A percentile compares a stretch with the other conserved stretches of the same genome.
Evolutionary conservation across 2,329 filamentous ascomycete species (phyloP).

Genomic region (Trichoderma sp.): DNA sequence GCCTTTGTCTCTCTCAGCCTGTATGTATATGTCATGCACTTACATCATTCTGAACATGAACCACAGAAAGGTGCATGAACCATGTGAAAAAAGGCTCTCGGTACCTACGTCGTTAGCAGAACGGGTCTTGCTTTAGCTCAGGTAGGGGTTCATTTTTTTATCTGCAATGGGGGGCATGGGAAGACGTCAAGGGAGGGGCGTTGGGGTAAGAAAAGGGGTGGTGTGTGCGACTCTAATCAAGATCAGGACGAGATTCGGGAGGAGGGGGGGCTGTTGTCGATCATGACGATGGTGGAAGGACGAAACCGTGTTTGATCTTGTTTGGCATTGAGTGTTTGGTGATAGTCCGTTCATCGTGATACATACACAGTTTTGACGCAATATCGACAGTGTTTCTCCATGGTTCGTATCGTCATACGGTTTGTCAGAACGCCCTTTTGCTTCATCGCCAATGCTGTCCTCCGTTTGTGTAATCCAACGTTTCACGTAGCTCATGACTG

Average conservation of each 20-base stretch:
- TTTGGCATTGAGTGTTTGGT: constrained; percentile 12
- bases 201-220: constrained; percentile 2
- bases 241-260: not conserved
- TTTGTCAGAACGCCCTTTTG: constrained; percentile 4
- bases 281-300: constrained; percentile 1
- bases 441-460: not conserved
- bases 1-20: not conserved
- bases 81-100: not conserved
- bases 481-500: not conserved
- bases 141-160: constrained; percentile 1
- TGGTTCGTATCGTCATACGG: constrained; percentile 3
- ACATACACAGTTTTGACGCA: not conserved
- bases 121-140: constrained; percentile 22
- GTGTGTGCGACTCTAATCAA: not conserved
- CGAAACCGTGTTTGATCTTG: not conserved
- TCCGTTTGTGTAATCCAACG: not conserved
- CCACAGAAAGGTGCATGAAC: constrained; percentile 20
- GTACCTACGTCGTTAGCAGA: constrained; percentile 2
- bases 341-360: not conserved
- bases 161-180: not conserved
- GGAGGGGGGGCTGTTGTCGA: not conserved
- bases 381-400: no score
- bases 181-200: constrained; percentile 1
- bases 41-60: not conserved
- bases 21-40: constrained; percentile 14